Conservation (phyloP, 495 filamentous ascomycete species). For the Hyphodiscus hymeniophilus region DNA sequence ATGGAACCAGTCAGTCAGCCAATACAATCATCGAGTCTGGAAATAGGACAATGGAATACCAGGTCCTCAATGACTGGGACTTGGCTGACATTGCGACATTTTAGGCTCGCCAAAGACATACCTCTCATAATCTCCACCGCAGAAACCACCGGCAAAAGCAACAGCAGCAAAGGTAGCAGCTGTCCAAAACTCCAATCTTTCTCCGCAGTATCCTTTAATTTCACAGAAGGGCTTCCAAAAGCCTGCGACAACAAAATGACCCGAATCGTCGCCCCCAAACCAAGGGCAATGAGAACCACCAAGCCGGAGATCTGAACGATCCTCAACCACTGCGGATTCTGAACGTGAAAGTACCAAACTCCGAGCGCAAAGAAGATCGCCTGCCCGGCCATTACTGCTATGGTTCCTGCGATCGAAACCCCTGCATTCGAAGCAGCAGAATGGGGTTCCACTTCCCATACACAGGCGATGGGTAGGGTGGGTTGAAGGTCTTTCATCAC, state of each 20-base stretch:
- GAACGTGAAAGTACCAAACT: conserved; percentile 48
- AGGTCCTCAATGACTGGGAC: no score
- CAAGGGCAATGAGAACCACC: conserved; percentile 38
- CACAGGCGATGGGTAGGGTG: conserved; percentile 44
- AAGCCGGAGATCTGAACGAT: conserved; percentile 37
- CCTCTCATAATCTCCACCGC: conserved; percentile 47
- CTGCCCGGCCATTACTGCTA: conserved; percentile 42
- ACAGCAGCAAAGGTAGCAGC: conserved; percentile 42
- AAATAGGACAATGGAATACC: no score
- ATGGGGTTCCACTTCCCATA: conserved; percentile 29
- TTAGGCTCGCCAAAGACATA: background rate
- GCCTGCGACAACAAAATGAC: conserved; percentile 43
- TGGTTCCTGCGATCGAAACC: conserved; percentile 41
- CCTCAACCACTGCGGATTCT: conserved; percentile 36
- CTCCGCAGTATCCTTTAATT: conserved; percentile 39
- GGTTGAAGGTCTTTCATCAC: conserved; percentile 37
- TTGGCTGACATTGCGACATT: no score
- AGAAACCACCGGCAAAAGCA: conserved; percentile 44
- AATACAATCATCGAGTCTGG: no score
- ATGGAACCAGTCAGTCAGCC: no score
- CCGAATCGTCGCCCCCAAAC: conserved; percentile 39
- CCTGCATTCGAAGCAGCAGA: conserved; percentile 24
- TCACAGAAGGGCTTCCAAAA: conserved; percentile 36
- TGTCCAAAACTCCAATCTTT: conserved; percentile 51
- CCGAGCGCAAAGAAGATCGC: conserved; percentile 39